Conservation (phyloP, 768 basidiomycete genomes). For the Termitomyces sp. region DNA sequence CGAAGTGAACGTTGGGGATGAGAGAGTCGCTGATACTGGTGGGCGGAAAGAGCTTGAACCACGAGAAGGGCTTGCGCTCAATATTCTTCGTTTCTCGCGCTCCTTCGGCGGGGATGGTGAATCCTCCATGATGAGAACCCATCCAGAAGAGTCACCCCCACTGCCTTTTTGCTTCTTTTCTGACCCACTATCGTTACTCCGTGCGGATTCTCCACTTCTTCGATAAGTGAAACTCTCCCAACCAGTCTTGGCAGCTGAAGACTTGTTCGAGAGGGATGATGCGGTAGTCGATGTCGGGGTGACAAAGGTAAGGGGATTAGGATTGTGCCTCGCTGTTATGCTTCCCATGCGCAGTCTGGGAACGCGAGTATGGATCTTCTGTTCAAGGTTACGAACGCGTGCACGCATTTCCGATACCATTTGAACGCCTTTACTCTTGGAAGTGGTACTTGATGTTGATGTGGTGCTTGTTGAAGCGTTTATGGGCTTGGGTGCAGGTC, state of each 20-base stretch:
- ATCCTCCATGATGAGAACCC: conserved; percentile 90
- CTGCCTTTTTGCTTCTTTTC: conserved; percentile 42
- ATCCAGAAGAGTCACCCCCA: conserved; percentile 63
- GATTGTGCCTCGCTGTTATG: conserved; percentile 48
- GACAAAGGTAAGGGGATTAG: conserved; percentile 29
- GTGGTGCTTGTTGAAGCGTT: conserved; percentile 33
- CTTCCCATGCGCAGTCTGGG: conserved; percentile 81
- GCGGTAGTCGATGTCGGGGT: conserved; percentile 21
- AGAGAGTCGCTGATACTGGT: conserved; percentile 38
- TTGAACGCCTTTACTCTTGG: conserved; percentile 79
- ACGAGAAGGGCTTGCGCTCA: conserved; percentile 43
- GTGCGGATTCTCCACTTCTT: conserved; percentile 38
- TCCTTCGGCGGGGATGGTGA: conserved; percentile 65
- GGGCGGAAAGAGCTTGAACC: conserved; percentile 48
- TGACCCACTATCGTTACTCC: conserved; percentile 37
- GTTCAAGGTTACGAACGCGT: conserved; percentile 73
- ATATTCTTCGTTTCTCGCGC: conserved; percentile 51
- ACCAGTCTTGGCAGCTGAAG: conserved; percentile 36
- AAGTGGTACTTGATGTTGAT: conserved; percentile 40
- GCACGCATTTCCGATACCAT: conserved; percentile 93
- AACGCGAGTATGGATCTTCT: conserved; percentile 84
- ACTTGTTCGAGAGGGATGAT: conserved; percentile 31
- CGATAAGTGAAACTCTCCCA: conserved; percentile 35
- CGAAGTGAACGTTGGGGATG: conserved; percentile 35
- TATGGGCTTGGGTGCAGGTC: conserved; percentile 31